A percentile compares a stretch with the other conserved stretches of the same genome.
Evolutionary conservation across 1,284 basidiomycete genomes (phyloP).

Genomic region (Afroboletus lepidellus): DNA sequence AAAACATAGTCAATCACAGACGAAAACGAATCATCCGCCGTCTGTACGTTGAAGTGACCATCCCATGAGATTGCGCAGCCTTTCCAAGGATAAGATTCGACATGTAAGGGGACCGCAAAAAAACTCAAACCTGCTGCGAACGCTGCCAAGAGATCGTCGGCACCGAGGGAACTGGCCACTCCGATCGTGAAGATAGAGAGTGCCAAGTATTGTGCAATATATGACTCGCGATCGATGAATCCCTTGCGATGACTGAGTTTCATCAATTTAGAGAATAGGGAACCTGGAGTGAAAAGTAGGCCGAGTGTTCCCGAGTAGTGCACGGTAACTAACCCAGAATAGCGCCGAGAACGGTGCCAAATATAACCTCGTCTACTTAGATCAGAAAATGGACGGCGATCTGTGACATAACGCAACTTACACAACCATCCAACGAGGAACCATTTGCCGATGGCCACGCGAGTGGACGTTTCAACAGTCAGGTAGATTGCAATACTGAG

Average conservation of each 20-base stretch:
- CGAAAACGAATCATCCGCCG: slow-evolving; percentile 83
- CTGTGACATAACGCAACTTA: slow-evolving; percentile 34
- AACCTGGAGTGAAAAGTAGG: slow-evolving; percentile 42
- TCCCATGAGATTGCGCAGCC: slow-evolving; percentile 93
- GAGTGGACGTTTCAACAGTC: slow-evolving; percentile 64
- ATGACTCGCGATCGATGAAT: slow-evolving; percentile 89
- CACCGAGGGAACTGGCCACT: slow-evolving; percentile 73
- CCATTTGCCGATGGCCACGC: slow-evolving; percentile 73
- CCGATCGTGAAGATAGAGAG: slow-evolving; percentile 81
- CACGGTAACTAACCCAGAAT: slow-evolving; percentile 53
- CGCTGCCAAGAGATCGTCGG: slow-evolving; percentile 85
- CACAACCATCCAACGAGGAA: slow-evolving; percentile 80
- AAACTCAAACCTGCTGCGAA: slow-evolving; percentile 82
- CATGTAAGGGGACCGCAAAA: neutral
- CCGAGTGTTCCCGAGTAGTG: neutral
- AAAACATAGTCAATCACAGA: slow-evolving; percentile 85
- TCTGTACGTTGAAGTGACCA: slow-evolving; percentile 84
- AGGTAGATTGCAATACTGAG: slow-evolving; percentile 87
- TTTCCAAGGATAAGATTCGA: slow-evolving; percentile 26
- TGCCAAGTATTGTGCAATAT: slow-evolving; percentile 87
- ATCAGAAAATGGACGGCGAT: slow-evolving; percentile 1
- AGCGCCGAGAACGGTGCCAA: slow-evolving; percentile 78
- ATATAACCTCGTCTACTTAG: slow-evolving; percentile 75
- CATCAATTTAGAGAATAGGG: slow-evolving; percentile 77
- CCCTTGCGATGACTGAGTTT: slow-evolving; percentile 74